Conservation (phyloP, 768 basidiomycete species). For the Lyophyllum atratum region DNA sequence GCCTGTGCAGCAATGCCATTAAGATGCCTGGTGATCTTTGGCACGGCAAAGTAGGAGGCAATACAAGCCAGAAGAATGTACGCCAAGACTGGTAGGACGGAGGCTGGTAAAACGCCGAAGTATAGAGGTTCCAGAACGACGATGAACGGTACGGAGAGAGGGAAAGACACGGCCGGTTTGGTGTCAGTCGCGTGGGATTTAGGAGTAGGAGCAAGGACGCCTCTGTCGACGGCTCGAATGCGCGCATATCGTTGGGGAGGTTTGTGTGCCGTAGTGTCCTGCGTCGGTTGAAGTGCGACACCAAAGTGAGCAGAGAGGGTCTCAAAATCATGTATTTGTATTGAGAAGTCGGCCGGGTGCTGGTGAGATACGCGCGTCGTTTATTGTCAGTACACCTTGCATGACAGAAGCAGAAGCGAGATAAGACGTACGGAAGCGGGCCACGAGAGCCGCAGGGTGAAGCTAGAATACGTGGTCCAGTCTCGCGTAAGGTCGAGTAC, state of each 20-base stretch:
- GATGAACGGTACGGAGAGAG: slow-evolving; percentile 46
- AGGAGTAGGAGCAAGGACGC: slow-evolving; percentile 46
- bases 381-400: background rate
- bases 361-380: slow-evolving; percentile 15
- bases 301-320: slow-evolving; percentile 21
- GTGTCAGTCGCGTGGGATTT: slow-evolving; percentile 10
- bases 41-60: slow-evolving; percentile 23
- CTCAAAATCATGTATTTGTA: slow-evolving; percentile 39
- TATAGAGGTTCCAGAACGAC: slow-evolving; percentile 61
- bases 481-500: slow-evolving; percentile 42
- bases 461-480: slow-evolving; percentile 45
- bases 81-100: slow-evolving; percentile 40
- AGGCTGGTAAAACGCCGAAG: slow-evolving; percentile 59
- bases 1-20: slow-evolving; percentile 25
- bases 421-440: slow-evolving; percentile 49
- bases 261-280: slow-evolving; percentile 3
- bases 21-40: slow-evolving; percentile 25
- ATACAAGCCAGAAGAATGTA: slow-evolving; percentile 29
- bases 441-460: slow-evolving; percentile 58
- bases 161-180: slow-evolving; percentile 19
- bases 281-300: background rate
- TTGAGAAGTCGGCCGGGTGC: slow-evolving; percentile 46
- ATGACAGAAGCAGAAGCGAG: background rate
- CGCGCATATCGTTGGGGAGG: slow-evolving; percentile 57
- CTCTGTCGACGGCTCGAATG: slow-evolving; percentile 53